These are phyloP conservation scores for Aureococcus anophagefferens DNA, from an alignment of 108 stramenopile species.

Conservation along the genomic window DNA sequence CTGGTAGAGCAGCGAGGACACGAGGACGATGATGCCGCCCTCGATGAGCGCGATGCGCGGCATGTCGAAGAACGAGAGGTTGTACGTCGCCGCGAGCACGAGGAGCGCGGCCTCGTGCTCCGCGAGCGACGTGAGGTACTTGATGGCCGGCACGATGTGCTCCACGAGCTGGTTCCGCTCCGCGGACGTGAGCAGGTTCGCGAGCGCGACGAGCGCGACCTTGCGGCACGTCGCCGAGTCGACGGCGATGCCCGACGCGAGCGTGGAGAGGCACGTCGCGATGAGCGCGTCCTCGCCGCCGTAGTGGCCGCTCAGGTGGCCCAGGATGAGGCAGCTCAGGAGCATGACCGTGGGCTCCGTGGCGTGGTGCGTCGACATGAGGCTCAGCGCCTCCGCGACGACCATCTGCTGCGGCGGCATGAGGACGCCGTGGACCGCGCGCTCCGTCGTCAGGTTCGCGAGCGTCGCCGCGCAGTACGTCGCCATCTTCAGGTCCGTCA, in stretches of 20 bases:
- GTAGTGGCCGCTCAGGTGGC: no score
- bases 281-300: no score
- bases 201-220: no score
- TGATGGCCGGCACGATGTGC: conserved; percentile 4
- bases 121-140: not conserved
- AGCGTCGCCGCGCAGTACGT: conserved; percentile 8
- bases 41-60: conserved; percentile 6
- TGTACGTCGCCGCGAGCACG: conserved; percentile 3
- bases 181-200: not conserved
- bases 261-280: no score
- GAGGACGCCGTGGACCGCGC: not conserved
- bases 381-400: not conserved
- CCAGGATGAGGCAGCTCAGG: not conserved
- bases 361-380: not conserved
- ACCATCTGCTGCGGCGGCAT: not conserved
- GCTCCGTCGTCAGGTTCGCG: not conserved
- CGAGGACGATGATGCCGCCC: no score
- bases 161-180: conserved; percentile 11
- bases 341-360: not conserved
- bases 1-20: no score
- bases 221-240: no score
- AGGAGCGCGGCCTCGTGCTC: not conserved
- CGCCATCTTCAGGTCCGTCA: not conserved
- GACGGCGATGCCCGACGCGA: no score
- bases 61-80: conserved; percentile 13